Conservation (phyloP, 306 rosid genomes). For the Quillaja saponaria region DNA sequence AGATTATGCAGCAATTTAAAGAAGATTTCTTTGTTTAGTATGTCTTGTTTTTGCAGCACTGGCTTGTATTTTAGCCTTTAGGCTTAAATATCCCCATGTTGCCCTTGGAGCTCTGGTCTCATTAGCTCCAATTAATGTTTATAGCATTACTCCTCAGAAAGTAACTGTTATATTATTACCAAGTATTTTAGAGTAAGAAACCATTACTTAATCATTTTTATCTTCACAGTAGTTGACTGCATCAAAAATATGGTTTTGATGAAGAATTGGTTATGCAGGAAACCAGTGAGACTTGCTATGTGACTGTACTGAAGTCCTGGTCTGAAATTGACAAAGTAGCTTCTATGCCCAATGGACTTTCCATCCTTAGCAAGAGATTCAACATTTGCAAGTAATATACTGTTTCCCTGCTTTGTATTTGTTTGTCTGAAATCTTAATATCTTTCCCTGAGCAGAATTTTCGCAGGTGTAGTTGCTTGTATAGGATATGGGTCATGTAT, state of each 20-base stretch:
- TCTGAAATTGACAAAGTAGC: conserved; percentile 53
- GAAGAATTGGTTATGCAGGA: conserved; percentile 21
- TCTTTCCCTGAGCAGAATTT: conserved; percentile 38
- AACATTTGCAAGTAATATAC: conserved; percentile 27
- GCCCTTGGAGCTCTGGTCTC: conserved; percentile 49
- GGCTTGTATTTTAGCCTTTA: conserved; percentile 70
- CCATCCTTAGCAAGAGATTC: conserved; percentile 50
- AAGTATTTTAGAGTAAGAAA: conserved; percentile 37
- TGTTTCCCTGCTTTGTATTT: too few species aligned
- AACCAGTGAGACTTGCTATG: conserved; percentile 37
- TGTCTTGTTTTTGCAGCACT: conserved; percentile 79
- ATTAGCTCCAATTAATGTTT: conserved; percentile 51
- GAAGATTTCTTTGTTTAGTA: too few species aligned
- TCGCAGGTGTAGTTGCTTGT: conserved; percentile 32
- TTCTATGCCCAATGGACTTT: conserved; percentile 45
- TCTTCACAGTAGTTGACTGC: not conserved
- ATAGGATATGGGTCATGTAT: conserved; percentile 10
- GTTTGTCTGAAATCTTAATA: too few species aligned
- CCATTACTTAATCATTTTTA: not conserved
- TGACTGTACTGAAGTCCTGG: conserved; percentile 56
- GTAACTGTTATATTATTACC: conserved; percentile 22
- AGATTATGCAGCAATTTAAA: conserved; percentile 69
- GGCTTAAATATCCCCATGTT: conserved; percentile 52
- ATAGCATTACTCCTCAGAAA: conserved; percentile 38
- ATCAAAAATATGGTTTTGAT: too few species aligned